These are phyloP conservation scores for Quambalaria eucalypti DNA, from an alignment of 1,284 basidiomycete species.

Conservation along the genomic window DNA sequence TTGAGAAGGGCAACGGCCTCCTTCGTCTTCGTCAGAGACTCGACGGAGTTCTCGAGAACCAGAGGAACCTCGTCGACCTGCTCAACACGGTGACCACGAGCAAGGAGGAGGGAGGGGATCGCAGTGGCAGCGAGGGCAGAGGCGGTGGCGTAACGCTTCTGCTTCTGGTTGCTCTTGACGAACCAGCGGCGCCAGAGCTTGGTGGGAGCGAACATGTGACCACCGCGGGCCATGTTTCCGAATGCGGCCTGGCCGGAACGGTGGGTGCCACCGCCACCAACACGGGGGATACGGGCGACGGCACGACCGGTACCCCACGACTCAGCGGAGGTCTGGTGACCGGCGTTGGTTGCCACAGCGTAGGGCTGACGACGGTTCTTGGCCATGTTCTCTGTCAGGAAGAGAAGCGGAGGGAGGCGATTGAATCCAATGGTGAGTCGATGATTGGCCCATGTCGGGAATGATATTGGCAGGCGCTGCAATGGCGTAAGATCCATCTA, in stretches of 20 bases:
- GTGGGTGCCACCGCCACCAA: constrained; percentile 96
- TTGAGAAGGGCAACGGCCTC: constrained; percentile 92
- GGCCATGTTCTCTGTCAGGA: constrained; percentile 82
- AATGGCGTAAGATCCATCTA: no score
- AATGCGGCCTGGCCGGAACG: constrained; percentile 97
- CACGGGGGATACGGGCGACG: constrained; percentile 99
- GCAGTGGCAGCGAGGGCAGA: constrained; percentile 97
- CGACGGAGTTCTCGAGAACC: constrained; percentile 69
- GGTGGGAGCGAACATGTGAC: constrained; percentile 99
- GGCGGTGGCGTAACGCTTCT: constrained; percentile 93
- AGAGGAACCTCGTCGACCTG: constrained; percentile 93
- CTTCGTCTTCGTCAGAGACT: constrained; percentile 92
- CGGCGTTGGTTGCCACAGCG: constrained; percentile 92
- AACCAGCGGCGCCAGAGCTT: constrained; percentile 99
- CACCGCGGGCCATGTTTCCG: constrained; percentile 63
- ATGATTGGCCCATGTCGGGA: no score
- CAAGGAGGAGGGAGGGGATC: constrained; percentile 93
- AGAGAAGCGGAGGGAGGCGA: no score
- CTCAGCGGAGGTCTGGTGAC: constrained; percentile 96
- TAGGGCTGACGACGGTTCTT: constrained; percentile 99
- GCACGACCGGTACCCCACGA: constrained; percentile 99
- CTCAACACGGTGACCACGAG: constrained; percentile 98
- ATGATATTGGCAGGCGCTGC: no score
- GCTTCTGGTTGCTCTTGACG: constrained; percentile 99
- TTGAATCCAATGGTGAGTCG: no score